Conservation (phyloP, 2,329 filamentous ascomycete genomes). For the Seiridium unicorne region DNA sequence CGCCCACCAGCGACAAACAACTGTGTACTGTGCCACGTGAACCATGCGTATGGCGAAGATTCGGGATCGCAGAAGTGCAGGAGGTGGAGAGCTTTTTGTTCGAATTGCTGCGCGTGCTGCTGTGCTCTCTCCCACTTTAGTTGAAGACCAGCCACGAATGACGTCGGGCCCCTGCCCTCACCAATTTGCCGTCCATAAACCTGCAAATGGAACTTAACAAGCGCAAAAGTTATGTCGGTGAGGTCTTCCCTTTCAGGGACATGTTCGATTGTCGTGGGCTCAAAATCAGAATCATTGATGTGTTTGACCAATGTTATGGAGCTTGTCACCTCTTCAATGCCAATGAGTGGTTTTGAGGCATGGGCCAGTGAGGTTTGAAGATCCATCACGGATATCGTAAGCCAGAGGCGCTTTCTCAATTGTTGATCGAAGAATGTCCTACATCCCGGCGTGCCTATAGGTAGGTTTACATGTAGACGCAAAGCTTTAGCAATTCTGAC, state of each 20-base stretch:
- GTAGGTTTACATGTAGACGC: slow-evolving; percentile 12
- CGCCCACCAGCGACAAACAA: slow-evolving; percentile 17
- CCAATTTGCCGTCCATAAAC: slow-evolving; percentile 17
- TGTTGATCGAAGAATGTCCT: slow-evolving; percentile 20
- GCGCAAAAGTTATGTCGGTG: slow-evolving; percentile 26
- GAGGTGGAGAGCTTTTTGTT: slow-evolving; percentile 16
- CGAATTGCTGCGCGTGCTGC: slow-evolving; percentile 14
- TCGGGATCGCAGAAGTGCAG: slow-evolving; percentile 27
- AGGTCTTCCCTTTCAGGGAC: slow-evolving; percentile 17
- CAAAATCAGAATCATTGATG: slow-evolving; percentile 26
- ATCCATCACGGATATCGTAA: slow-evolving; percentile 21
- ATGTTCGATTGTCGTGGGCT: slow-evolving; percentile 9
- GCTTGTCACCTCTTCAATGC: slow-evolving; percentile 9
- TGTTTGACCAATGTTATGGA: slow-evolving; percentile 12
- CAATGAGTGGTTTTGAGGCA: slow-evolving; percentile 20
- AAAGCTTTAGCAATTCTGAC: slow-evolving; percentile 26
- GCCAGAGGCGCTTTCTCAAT: slow-evolving; percentile 18
- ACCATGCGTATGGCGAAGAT: slow-evolving; percentile 25
- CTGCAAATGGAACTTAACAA: slow-evolving; percentile 24
- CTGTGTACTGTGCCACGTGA: slow-evolving; percentile 24
- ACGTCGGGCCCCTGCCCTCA: slow-evolving; percentile 3
- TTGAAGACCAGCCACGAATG: background rate
- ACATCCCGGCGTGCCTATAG: background rate
- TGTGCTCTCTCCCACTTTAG: slow-evolving; percentile 11
- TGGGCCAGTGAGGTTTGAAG: slow-evolving; percentile 17